Base-by-base conservation (phyloP, 805 yeast species). In the Candida railenensis region DNA sequence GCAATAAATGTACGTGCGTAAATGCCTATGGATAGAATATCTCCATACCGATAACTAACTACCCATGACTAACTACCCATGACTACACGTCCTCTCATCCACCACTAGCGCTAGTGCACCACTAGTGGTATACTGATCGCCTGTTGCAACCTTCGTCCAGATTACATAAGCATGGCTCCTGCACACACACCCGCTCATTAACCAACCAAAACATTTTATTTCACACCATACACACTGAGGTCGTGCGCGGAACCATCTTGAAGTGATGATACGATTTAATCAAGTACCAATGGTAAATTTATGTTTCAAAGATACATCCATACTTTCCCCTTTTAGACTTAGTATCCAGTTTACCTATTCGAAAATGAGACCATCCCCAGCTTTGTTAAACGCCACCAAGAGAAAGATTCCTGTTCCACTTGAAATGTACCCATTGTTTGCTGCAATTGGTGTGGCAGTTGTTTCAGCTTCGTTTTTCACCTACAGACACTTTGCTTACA, bases 361-460 rank as follows among this genome's bases (percentile, higher is more conserved):
- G 22, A 36, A 18, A 43, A 72, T 72, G 77, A 65, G 69, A 60
- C 67, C 75, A 48, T 53, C 74, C 50, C 64, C 63, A 53, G 52
- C 67, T 48, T 69, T 72, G 60, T 55, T 69, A 52, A 66, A 67
- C 50, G 71, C 72, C 43, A 69, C 76, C 55, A 68, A 66, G 56
- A 67, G 66, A 56, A 50, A 51, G 48, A 32, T 53, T 19, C 43
- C 46, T 1, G 54, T 63, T 25, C 77, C 77, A 22, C 66, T 71
- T 34, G 77, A 72, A 58, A 66, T 72, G 77, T 67, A 65, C 62
- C 77, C 77, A 52, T 71, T 72, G 59, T 72, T 72, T 49, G 75
- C 72, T 49, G 74, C 75, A 45, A 64, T 67, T 33, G 75, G 66
- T 44, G 73, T 69, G 25, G 77, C 77, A 22, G 46, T 65, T 49